A percentile compares a stretch with the other conserved stretches of the same genome.
Evolutionary conservation across 306 rosid species (phyloP).

Genomic region (Rosa rugosa): DNA sequence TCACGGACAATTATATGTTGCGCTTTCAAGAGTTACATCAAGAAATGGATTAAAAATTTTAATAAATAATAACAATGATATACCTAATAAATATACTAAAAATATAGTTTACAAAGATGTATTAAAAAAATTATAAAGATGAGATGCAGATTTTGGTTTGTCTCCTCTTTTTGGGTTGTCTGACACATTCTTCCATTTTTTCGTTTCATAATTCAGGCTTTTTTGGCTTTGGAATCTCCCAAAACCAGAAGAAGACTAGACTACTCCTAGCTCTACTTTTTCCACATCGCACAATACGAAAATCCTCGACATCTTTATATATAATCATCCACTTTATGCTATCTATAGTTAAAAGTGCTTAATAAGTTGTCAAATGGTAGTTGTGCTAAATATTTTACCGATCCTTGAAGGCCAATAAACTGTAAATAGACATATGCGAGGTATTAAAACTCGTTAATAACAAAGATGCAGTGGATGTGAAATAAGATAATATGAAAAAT

Average conservation of each 20-base stretch:
- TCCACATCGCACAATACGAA: not conserved
- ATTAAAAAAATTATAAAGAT: not conserved
- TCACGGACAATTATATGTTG: too few relatives aligned
- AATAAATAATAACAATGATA: too few relatives aligned
- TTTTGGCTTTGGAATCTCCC: constrained; percentile 25
- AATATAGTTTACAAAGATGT: too few relatives aligned
- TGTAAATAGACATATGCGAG: not conserved
- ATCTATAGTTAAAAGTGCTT: too few relatives aligned
- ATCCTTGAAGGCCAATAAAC: too few relatives aligned
- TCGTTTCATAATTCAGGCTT: constrained; percentile 17
- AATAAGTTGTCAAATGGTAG: too few relatives aligned
- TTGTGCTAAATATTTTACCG: too few relatives aligned
- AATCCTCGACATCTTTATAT: not conserved
- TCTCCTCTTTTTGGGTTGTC: constrained; percentile 28
- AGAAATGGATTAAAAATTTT: too few relatives aligned
- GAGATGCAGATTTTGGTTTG: constrained; percentile 20
- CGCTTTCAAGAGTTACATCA: too few relatives aligned
- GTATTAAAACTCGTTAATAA: not conserved
- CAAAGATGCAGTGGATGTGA: not conserved
- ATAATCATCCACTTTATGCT: not conserved
- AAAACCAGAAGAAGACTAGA: not conserved
- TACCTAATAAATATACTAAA: too few relatives aligned
- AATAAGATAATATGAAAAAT: not conserved
- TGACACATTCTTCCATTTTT: constrained; percentile 24
- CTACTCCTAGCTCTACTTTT: not conserved